Conservation (phyloP, 1,284 basidiomycete species). For the Cryptococcus sp. region DNA sequence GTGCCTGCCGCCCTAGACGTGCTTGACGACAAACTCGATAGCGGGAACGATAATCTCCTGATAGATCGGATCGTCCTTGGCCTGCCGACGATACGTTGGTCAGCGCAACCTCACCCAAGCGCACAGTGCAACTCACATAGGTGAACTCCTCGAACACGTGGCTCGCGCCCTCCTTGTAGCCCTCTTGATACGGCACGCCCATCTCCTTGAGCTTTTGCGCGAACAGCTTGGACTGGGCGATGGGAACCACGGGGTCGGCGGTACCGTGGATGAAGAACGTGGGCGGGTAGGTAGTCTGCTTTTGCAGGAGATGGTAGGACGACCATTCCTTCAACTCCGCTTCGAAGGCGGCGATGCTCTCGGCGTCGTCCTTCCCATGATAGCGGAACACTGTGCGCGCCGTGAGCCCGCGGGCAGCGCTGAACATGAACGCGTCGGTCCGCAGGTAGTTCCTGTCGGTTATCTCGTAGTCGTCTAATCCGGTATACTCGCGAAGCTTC, state of each 20-base stretch:
- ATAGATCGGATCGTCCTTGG: slow-evolving; percentile 10
- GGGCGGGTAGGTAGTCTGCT: slow-evolving; percentile 24
- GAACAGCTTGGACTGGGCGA: slow-evolving; percentile 24
- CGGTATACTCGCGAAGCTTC: slow-evolving; percentile 11
- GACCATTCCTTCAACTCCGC: slow-evolving; percentile 13
- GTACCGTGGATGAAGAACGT: slow-evolving; percentile 36
- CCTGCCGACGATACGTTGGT: not conserved
- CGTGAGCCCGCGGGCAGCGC: not conserved
- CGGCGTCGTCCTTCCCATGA: slow-evolving; percentile 8
- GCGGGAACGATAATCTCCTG: slow-evolving; percentile 24
- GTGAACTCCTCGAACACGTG: slow-evolving; percentile 32
- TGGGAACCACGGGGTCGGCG: slow-evolving; percentile 22
- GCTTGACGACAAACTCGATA: slow-evolving; percentile 29
- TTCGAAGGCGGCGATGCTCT: slow-evolving; percentile 13
- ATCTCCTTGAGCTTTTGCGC: slow-evolving; percentile 17
- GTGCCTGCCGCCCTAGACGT: slow-evolving; percentile 3
- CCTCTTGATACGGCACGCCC: slow-evolving; percentile 16
- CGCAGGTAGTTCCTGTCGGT: slow-evolving; percentile 16
- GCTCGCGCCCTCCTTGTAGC: slow-evolving; percentile 19
- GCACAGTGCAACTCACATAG: slow-evolving; percentile 20
- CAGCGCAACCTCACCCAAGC: too few relatives aligned
- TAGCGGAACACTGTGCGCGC: slow-evolving; percentile 19
- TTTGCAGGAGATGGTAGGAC: slow-evolving; percentile 15
- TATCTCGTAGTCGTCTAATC: slow-evolving; percentile 17
- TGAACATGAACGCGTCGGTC: slow-evolving; percentile 24